Conservation (phyloP, 2,329 filamentous ascomycete genomes). For the Cyphellophora europaea region DNA sequence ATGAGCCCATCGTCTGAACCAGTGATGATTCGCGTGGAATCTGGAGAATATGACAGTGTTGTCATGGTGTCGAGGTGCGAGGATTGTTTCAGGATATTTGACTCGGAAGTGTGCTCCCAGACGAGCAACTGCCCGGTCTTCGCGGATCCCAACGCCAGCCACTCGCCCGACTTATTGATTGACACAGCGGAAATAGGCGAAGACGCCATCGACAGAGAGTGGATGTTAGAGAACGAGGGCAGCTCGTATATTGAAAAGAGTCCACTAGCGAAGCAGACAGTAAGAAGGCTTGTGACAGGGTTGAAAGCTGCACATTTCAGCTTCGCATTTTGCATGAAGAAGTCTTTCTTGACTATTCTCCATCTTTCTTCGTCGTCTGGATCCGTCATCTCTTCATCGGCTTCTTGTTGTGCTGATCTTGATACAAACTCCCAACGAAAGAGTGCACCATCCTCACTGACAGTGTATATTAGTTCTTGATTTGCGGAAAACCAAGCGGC, state of each 20-base stretch:
- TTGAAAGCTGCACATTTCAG: conserved; percentile 90
- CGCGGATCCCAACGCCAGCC: conserved; percentile 93
- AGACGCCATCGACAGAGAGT: conserved; percentile 84
- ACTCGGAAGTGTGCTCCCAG: conserved; percentile 99
- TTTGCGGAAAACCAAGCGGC: conserved; percentile 96
- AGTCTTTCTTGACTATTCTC: conserved; percentile 85
- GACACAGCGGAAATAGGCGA: conserved; percentile 93
- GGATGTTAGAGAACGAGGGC: conserved; percentile 91
- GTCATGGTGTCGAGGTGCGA: conserved; percentile 97
- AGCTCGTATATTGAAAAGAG: conserved; percentile 91
- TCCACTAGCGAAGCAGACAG: conserved; percentile 91
- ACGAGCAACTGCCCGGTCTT: conserved; percentile 93
- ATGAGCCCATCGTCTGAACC: conserved; percentile 95
- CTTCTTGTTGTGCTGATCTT: conserved; percentile 45
- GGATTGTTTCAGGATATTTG: conserved; percentile 96
- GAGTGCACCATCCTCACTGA: conserved; percentile 93
- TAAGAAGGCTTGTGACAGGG: conserved; percentile 76
- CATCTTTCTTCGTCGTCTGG: conserved; percentile 65
- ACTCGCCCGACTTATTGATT: conserved; percentile 90
- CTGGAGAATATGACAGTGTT: conserved; percentile 81
- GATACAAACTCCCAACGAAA: conserved; percentile 83
- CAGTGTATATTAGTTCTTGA: conserved; percentile 91
- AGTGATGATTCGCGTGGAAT: conserved; percentile 86
- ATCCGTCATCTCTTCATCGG: conserved; percentile 52
- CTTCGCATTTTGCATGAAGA: conserved; percentile 85